phyloP scores from a whole-genome alignment of 768 basidiomycete species.

The Rhodocollybia butyracea region DNA sequence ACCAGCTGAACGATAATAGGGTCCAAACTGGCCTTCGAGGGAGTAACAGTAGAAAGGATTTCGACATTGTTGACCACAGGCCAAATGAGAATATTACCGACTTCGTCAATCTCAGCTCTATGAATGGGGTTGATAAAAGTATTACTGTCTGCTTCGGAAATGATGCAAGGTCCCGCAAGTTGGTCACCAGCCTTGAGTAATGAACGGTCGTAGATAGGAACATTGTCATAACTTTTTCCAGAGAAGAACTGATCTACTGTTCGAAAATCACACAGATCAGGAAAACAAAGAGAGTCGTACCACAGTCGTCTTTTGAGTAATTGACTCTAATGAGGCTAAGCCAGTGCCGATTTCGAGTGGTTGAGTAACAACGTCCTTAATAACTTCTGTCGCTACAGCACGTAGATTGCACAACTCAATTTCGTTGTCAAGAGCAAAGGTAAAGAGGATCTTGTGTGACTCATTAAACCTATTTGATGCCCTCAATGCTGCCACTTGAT shows the following conservation, averaged over 20 bases:
- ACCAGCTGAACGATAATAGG: conserved; percentile 18
- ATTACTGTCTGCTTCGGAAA: conserved; percentile 26
- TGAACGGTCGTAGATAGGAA: conserved; percentile 24
- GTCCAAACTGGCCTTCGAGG: background rate
- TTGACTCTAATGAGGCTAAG: conserved; percentile 4
- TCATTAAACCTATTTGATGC: conserved; percentile 16
- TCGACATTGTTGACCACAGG: conserved; percentile 2
- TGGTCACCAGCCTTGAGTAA: conserved; percentile 18
- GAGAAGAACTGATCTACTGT: conserved; percentile 20
- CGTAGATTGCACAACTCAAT: conserved; percentile 23
- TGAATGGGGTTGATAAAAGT: conserved; percentile 23
- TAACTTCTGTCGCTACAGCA: conserved; percentile 17
- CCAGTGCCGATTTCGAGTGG: conserved; percentile 12
- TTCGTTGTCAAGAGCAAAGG: conserved; percentile 22
- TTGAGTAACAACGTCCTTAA: conserved; percentile 12
- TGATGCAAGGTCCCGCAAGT: conserved; percentile 22
- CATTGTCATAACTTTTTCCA: conserved; percentile 14
- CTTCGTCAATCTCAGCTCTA: conserved; percentile 23
- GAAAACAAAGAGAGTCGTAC: background rate
- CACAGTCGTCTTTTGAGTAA: conserved; percentile 2
- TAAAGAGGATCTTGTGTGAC: conserved; percentile 21
- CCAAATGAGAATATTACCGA: conserved; percentile 27
- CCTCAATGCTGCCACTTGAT: background rate
- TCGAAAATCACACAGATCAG: background rate
- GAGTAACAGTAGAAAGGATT: background rate